phyloP scores from a whole-genome alignment of 352 stramenopile species.

The Globisporangium spinosum region DNA sequence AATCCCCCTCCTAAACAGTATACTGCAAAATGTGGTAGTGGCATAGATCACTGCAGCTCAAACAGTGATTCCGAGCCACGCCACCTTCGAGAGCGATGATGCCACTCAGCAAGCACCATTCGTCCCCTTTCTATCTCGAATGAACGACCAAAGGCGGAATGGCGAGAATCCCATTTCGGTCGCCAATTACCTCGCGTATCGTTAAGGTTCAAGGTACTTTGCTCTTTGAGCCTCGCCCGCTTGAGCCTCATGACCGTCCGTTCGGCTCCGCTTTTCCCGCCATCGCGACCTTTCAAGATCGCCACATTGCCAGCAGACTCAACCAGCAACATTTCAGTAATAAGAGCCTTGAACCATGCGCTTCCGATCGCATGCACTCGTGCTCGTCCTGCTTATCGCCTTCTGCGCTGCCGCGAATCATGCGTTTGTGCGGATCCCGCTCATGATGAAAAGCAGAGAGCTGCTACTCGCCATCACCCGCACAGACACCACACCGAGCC shows the following conservation, averaged over 20 bases:
- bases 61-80: background rate
- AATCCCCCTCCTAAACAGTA: too few species aligned
- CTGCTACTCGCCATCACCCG: background rate
- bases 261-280: background rate
- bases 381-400: background rate
- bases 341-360: background rate
- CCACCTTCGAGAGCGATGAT: background rate
- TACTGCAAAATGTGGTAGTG: too few species aligned
- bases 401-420: background rate
- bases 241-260: background rate
- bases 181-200: background rate
- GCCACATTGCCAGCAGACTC: background rate
- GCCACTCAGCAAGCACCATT: background rate
- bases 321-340: background rate
- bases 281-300: background rate
- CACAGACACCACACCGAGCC: background rate
- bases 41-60: background rate
- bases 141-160: background rate
- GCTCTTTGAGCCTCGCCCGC: background rate
- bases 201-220: background rate
- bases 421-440: slow-evolving; percentile 15
- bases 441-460: slow-evolving; percentile 5
- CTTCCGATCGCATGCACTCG: background rate
- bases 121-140: too few species aligned
- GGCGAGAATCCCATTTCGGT: background rate